Conservation (phyloP, 495 filamentous ascomycete species). For the Aspergillus sclerotioniger region DNA sequence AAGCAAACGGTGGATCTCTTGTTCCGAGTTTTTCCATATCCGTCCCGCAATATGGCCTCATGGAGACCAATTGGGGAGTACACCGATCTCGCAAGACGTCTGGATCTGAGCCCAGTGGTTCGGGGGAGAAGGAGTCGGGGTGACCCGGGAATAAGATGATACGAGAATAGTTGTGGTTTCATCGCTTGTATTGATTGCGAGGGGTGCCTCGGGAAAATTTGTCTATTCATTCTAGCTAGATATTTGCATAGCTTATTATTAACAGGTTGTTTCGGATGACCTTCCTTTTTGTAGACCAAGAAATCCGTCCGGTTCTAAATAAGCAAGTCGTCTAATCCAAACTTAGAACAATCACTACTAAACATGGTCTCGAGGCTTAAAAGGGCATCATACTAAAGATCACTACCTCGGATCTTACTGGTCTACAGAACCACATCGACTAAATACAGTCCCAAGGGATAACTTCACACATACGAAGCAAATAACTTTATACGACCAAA, state of each 20-base stretch:
- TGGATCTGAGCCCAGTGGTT: conserved; percentile 1
- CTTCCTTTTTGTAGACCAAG: not conserved
- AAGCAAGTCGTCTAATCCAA: too few species aligned
- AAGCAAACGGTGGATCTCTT: conserved; percentile 11
- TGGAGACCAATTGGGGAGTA: conserved; percentile 11
- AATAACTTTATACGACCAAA: too few species aligned
- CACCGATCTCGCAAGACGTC: conserved; percentile 10
- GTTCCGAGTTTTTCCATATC: conserved; percentile 14
- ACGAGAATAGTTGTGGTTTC: conserved; percentile 7
- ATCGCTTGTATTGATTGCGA: conserved; percentile 15
- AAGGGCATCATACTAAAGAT: too few species aligned
- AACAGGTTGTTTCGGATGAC: conserved; percentile 13
- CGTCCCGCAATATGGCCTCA: conserved; percentile 3
- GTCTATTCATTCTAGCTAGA: conserved; percentile 26
- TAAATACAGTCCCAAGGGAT: too few species aligned
- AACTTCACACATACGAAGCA: too few species aligned
- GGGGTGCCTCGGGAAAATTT: conserved; percentile 21
- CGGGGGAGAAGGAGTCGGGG: not conserved
- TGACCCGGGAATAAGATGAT: conserved; percentile 6
- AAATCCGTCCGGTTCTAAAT: too few species aligned
- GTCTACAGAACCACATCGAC: too few species aligned
- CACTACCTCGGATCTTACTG: too few species aligned
- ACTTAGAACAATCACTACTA: too few species aligned
- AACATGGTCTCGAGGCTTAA: too few species aligned
- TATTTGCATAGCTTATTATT: conserved; percentile 27